These are phyloP conservation scores for Populus tomentosa DNA, from an alignment of 441 rosid species.

Conservation along the genomic window DNA sequence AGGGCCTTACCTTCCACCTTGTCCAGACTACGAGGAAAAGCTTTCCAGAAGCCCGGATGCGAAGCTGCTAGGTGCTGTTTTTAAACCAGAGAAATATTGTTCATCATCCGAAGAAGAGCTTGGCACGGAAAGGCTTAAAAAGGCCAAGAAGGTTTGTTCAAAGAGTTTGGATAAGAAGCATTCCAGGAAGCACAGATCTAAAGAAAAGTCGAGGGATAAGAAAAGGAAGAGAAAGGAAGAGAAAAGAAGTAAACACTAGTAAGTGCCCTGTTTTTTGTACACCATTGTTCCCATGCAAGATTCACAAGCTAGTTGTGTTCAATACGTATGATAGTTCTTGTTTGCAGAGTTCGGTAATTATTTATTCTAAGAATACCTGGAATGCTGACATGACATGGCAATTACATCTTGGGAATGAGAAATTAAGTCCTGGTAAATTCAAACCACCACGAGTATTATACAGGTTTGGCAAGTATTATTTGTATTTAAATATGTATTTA, in stretches of 20 bases:
- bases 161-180: conserved; percentile 36
- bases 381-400: background rate
- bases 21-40: conserved; percentile 23
- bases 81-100: conserved; percentile 42
- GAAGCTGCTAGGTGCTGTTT: conserved; percentile 25
- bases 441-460: background rate
- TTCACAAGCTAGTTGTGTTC: background rate
- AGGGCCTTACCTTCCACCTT: conserved; percentile 45
- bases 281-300: background rate
- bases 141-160: conserved; percentile 23
- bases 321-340: background rate
- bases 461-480: background rate
- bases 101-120: conserved; percentile 37
- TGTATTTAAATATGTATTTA: no score
- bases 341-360: background rate
- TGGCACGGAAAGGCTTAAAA: conserved; percentile 30
- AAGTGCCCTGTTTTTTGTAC: background rate
- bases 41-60: conserved; percentile 19
- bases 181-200: conserved; percentile 43
- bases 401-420: background rate
- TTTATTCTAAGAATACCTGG: background rate
- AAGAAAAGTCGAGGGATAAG: conserved; percentile 28
- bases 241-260: conserved; percentile 29
- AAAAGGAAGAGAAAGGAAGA: conserved; percentile 26
- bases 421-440: background rate